Percentiles rank a stretch among this genome's conserved stretches.
phyloP scores from a whole-genome alignment of 257 asterid genomes.

The Phtheirospermum japonicum region DNA sequence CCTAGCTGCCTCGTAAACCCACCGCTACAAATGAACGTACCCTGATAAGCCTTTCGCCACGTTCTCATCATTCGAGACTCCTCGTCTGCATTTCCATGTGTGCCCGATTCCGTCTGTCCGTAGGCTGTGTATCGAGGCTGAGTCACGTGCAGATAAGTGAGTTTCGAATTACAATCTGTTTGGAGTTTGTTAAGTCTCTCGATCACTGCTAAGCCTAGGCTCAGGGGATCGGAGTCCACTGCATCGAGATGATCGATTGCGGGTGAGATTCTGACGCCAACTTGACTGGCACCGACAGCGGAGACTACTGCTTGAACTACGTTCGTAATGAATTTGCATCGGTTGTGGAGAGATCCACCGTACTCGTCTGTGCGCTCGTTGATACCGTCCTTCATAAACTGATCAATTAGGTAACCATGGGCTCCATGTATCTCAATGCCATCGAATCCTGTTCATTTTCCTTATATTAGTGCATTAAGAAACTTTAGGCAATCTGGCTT shows the following conservation, averaged over 20 bases:
- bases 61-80: conserved; percentile 52
- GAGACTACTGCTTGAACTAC: conserved; percentile 58
- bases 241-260: conserved; percentile 96
- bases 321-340: conserved; percentile 65
- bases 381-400: conserved; percentile 85
- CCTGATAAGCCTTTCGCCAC: conserved; percentile 60
- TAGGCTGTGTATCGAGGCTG: conserved; percentile 70
- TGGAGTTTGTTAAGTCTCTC: conserved; percentile 70
- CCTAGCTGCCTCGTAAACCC: conserved; percentile 69
- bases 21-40: conserved; percentile 66
- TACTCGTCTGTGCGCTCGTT: conserved; percentile 74
- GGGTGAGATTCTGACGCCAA: conserved; percentile 84
- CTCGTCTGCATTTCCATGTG: conserved; percentile 70
- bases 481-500: background rate
- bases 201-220: conserved; percentile 70
- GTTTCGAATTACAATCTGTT: conserved; percentile 37
- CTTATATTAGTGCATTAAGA: background rate
- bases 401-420: conserved; percentile 92
- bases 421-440: conserved; percentile 94
- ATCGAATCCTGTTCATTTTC: conserved; percentile 61
- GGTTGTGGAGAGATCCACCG: conserved; percentile 77
- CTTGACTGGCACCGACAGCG: conserved; percentile 73
- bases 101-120: conserved; percentile 69
- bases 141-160: conserved; percentile 76
- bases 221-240: conserved; percentile 73